phyloP scores from a whole-genome alignment of 192 early-diverging fungal species.

The Rhizophagus clarus region DNA sequence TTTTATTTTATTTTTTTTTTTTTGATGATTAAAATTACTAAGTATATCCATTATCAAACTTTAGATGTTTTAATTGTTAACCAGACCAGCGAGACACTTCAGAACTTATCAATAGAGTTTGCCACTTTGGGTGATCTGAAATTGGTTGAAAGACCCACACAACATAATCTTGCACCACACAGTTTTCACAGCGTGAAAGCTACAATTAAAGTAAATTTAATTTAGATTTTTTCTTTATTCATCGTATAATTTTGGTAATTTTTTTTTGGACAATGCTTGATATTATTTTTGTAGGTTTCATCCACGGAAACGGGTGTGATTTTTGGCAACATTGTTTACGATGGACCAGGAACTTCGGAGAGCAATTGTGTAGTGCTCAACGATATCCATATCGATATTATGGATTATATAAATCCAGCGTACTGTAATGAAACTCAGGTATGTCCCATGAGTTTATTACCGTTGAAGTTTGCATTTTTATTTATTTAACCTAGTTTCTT shows the following conservation, averaged over 20 bases:
- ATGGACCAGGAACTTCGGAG: conserved; percentile 90
- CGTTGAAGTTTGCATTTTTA: background rate
- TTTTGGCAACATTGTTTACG: conserved; percentile 98
- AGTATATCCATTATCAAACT: background rate
- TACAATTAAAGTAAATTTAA: conserved; percentile 79
- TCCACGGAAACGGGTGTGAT: conserved; percentile 98
- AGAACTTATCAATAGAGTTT: conserved; percentile 98
- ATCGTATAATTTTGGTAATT: background rate
- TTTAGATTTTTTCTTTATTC: too few relatives aligned
- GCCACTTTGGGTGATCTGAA: conserved; percentile 98
- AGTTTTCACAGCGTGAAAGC: conserved; percentile 96
- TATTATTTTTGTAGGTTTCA: conserved; percentile 60
- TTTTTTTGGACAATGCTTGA: background rate
- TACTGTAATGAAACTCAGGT: conserved; percentile 85
- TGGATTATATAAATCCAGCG: conserved; percentile 98
- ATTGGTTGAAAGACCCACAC: conserved; percentile 89
- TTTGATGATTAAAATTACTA: background rate
- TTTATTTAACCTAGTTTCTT: background rate
- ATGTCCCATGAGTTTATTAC: conserved; percentile 9
- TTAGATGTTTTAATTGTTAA: conserved; percentile 95
- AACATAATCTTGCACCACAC: conserved; percentile 87
- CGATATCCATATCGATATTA: conserved; percentile 98
- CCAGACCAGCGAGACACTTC: conserved; percentile 92
- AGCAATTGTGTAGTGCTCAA: conserved; percentile 93
- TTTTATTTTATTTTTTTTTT: conserved; percentile 11